Percentiles rank a stretch among this genome's conserved stretches.
Conservation (phyloP, 257 asterid genomes). For the Nemophila menziesii region DNA sequence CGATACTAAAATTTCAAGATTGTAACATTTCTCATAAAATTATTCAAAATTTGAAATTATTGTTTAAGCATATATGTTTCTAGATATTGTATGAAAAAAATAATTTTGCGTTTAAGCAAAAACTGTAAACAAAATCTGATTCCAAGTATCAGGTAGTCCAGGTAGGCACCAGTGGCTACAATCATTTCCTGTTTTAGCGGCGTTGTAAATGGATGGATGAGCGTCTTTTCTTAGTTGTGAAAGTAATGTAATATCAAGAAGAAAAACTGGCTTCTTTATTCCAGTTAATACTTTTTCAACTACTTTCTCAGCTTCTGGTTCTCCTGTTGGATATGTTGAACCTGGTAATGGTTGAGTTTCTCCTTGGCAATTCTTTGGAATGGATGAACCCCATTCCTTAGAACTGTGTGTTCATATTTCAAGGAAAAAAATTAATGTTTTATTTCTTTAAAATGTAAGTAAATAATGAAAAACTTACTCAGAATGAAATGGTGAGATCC, state of each 20-base stretch:
- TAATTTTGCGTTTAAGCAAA: too few relatives aligned
- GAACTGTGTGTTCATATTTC: slow-evolving; percentile 23
- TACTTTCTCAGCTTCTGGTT: slow-evolving; percentile 12
- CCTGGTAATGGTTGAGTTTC: slow-evolving; percentile 16
- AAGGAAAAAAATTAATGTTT: not conserved
- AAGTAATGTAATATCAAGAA: slow-evolving; percentile 42
- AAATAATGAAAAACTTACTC: slow-evolving; percentile 18
- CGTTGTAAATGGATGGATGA: slow-evolving; percentile 38
- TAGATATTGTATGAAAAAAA: too few relatives aligned
- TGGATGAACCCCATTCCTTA: slow-evolving; percentile 17
- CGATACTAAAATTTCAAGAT: slow-evolving; percentile 54
- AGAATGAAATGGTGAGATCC: slow-evolving; percentile 46
- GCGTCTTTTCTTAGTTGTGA: slow-evolving; percentile 46
- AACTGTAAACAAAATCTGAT: slow-evolving; percentile 45
- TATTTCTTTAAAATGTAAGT: too few relatives aligned
- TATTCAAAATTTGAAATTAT: not conserved
- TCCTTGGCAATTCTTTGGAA: slow-evolving; percentile 16
- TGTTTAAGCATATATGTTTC: too few relatives aligned
- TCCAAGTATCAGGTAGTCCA: slow-evolving; percentile 69
- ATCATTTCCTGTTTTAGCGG: slow-evolving; percentile 19
- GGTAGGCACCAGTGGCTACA: slow-evolving; percentile 66
- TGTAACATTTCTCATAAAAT: slow-evolving; percentile 8
- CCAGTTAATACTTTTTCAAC: slow-evolving; percentile 23
- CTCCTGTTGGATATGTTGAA: slow-evolving; percentile 25
- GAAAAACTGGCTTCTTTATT: slow-evolving; percentile 26